Base-by-base conservation (phyloP, 2,329 filamentous ascomycete genomes). In the Fusarium papillatum region DNA sequence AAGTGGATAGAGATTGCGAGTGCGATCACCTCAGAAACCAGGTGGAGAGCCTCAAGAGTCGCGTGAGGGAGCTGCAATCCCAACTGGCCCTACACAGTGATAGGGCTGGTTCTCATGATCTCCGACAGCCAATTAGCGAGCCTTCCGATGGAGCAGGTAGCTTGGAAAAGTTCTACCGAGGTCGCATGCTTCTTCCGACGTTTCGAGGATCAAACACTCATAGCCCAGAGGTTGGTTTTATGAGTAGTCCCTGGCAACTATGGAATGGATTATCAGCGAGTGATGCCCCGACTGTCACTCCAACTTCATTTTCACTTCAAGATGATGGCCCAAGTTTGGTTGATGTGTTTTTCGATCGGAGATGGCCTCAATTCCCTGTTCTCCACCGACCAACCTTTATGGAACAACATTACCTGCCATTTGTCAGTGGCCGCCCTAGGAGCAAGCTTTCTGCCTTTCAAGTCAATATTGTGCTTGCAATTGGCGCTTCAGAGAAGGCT, bases 381-480 rank as follows among this genome's bases (percentile, higher is more conserved):
- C 65, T 78, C 1, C 76, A 78, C 46, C 68, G 71, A n/a, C 76
- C 76, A 0, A 76, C 76, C 0, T 78, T 78, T 5, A 78, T 78
- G 70, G 76, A 78, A 0, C 59, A 69, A 4, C 70, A 78, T n/a
- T 78, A 71, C 7, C 61, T 77, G 14, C 76, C 76, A 0, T 78
- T 76, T 11, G 64, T 60, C 5, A 70, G 68, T 1, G 68, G 72
- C 0, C 64, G 77, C 8, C 5, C 68, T 1, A 29, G 31, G 14
- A 55, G 61, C 38, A 72, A 46, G 16, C 8, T 78, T 1, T 76
- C 76, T 1, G 62, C 74, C 1, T 78, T 79, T 14, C 74, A 77
- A 19, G 75, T 77, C 1, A 76, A 78, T 5, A 78, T 79, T 71
- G 76, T 78, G 2, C 73, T 78, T 24, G 76, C 76, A 3, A 77